Evolutionary conservation across 176 grass and related monocot species (phyloP).

Genomic region (Triticum dicoccoides): DNA sequence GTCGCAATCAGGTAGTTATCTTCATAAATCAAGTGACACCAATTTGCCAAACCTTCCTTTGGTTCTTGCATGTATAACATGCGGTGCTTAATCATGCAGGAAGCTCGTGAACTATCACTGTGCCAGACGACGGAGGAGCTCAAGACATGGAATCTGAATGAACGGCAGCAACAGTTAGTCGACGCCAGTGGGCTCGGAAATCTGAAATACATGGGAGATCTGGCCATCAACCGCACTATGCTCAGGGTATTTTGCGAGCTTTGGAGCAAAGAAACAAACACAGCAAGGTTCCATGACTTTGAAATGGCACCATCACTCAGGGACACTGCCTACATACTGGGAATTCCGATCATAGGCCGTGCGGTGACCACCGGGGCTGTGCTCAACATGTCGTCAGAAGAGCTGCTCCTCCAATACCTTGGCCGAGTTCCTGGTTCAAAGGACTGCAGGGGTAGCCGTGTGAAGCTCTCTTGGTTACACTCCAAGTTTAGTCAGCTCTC

Average conservation of each 20-base stretch:
- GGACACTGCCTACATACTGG: slow-evolving; percentile 23
- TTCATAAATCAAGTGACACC: background rate
- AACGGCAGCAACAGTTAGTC: slow-evolving; percentile 21
- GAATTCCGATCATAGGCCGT: slow-evolving; percentile 20
- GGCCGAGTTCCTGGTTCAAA: background rate
- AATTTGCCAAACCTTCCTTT: background rate
- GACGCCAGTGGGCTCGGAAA: slow-evolving; percentile 15
- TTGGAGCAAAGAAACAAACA: slow-evolving; percentile 28
- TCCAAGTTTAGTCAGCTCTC: slow-evolving; percentile 16
- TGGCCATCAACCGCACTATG: background rate
- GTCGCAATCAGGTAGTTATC: background rate
- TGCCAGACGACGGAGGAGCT: slow-evolving; percentile 8
- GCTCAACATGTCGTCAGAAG: background rate
- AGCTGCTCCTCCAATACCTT: slow-evolving; percentile 22
- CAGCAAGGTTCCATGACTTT: slow-evolving; percentile 26
- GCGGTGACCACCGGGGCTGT: slow-evolving; percentile 1
- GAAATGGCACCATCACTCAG: slow-evolving; percentile 34
- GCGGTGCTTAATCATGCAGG: background rate
- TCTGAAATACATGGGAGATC: background rate
- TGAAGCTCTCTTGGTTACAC: slow-evolving; percentile 33
- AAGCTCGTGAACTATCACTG: background rate
- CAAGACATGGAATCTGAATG: slow-evolving; percentile 27
- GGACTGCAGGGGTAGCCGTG: background rate
- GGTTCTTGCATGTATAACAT: background rate
- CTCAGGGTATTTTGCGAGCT: slow-evolving; percentile 12